These are phyloP conservation scores for Eucalyptus pauciflora DNA, from an alignment of 345 rosid genomes.

Conservation along the genomic window DNA sequence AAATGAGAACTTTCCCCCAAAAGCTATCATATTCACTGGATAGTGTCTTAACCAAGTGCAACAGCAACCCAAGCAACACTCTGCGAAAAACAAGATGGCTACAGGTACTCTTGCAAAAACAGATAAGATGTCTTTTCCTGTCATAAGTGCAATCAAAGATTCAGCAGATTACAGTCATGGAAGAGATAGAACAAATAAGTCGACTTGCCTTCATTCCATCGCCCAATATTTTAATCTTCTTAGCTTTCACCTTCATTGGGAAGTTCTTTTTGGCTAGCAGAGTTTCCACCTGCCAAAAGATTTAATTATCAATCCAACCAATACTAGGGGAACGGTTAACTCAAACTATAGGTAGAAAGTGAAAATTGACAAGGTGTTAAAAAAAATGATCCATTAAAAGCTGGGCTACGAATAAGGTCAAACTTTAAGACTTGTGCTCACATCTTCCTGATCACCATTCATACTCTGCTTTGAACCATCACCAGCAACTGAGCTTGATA, in stretches of 20 bases:
- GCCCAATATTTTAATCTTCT: conserved; percentile 68
- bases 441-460: conserved; percentile 46
- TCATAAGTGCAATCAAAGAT: neutral
- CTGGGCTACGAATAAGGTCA: neutral
- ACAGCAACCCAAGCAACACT: neutral
- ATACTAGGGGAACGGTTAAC: neutral
- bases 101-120: neutral
- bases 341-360: neutral
- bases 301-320: neutral
- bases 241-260: conserved; percentile 41
- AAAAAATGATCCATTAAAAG: neutral
- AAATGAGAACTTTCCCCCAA: neutral
- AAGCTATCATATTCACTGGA: neutral
- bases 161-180: neutral
- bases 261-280: conserved; percentile 26
- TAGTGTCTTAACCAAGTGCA: neutral
- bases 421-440: conserved; percentile 6
- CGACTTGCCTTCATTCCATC: conserved; percentile 62
- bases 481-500: conserved; percentile 15
- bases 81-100: neutral
- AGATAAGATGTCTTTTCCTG: neutral
- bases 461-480: conserved; percentile 31
- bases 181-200: neutral
- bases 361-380: neutral
- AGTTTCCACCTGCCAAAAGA: conserved; percentile 51